Conservation (phyloP, 805 yeast genomes). For the Wickerhamomyces subpelliculosus region DNA sequence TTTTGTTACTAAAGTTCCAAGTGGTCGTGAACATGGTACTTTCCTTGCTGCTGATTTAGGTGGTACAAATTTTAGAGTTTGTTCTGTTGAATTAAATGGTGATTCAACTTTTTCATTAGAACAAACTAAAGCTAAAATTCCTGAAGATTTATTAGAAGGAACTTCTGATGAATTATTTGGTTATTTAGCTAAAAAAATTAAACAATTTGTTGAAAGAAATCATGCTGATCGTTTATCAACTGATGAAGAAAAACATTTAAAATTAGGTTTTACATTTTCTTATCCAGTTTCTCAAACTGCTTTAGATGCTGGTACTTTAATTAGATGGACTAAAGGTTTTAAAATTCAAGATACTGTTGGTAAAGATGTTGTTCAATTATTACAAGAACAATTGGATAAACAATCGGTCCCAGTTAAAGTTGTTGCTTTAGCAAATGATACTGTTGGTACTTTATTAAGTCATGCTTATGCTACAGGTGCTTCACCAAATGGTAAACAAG, state of each 20-base stretch:
- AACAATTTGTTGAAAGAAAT: slow-evolving; percentile 56
- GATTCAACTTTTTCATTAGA: slow-evolving; percentile 71
- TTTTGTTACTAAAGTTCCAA: slow-evolving; percentile 77
- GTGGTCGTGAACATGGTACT: slow-evolving; percentile 78
- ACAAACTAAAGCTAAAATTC: slow-evolving; percentile 76
- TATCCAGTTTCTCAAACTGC: slow-evolving; percentile 90
- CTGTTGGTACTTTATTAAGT: slow-evolving; percentile 88
- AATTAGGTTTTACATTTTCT: slow-evolving; percentile 88
- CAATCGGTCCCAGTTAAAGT: slow-evolving; percentile 59
- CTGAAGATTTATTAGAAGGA: slow-evolving; percentile 60
- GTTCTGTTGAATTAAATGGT: slow-evolving; percentile 74
- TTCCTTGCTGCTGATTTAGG: slow-evolving; percentile 91
- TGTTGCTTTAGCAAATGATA: slow-evolving; percentile 90
- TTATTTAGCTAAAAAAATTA: slow-evolving; percentile 67
- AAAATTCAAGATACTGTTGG: slow-evolving; percentile 81
- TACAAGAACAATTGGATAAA: slow-evolving; percentile 63
- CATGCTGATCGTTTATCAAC: slow-evolving; percentile 42
- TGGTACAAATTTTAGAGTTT: slow-evolving; percentile 93
- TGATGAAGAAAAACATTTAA: slow-evolving; percentile 32
- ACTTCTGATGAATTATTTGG: slow-evolving; percentile 62
- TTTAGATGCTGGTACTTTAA: slow-evolving; percentile 67
- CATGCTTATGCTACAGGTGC: slow-evolving; percentile 70
- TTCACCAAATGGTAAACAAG: slow-evolving; percentile 48
- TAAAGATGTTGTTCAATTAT: slow-evolving; percentile 66
- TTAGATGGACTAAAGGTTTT: slow-evolving; percentile 97